Evolutionary conservation across 139 green algal genomes (phyloP), one percentile per base, ranked within the genome.

Genomic region (Klebsormidium nitens): DNA sequence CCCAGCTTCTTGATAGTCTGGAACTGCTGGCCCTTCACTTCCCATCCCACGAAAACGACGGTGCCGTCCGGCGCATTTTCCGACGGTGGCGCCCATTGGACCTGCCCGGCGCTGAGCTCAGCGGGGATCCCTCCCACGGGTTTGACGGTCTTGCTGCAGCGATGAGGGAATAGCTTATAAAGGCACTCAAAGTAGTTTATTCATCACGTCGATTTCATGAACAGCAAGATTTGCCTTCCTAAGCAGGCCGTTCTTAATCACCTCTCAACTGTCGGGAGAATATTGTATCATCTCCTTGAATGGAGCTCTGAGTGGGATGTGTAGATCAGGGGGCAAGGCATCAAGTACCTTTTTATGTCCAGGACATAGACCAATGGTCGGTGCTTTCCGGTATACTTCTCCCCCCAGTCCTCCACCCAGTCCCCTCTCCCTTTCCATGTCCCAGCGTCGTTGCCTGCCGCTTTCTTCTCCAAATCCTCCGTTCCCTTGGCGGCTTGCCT

Each of bases 351-450:
- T 23, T 37, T 40, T 56, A 49, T 77, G 49, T 80, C 57, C 23
- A 80, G 57, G 3, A 80, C 58, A 68, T 67, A 80, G 8, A 80
- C 3, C 26, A 76, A 29, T 4, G 74, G 74, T 23, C 67, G 47
- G 2, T 14, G n/a, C 44, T 81, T 76, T 1, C 76, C 87, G 0
- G 85, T 90, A 80, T 94, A 90, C 3, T 87, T 69, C 80, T 96
- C 91, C 0, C 91, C 91, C 91, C 91, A 96, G 77, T 96, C 91
- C 55, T 95, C 88, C 56, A 77, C 67, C 60, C 65, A 87, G 39
- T 70, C 46, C 5, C 75, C 86, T 23, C 86, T 71, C 1, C 90
- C 90, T 1, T 83, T 72, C 90, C 90, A 95, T n/a, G 64, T 77
- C 17, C 60, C 64, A 19, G 66, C 65, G 48, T 32, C n/a, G 56